Conservation (phyloP, 805 yeast genomes). For the Yamadazyma laniorum region DNA sequence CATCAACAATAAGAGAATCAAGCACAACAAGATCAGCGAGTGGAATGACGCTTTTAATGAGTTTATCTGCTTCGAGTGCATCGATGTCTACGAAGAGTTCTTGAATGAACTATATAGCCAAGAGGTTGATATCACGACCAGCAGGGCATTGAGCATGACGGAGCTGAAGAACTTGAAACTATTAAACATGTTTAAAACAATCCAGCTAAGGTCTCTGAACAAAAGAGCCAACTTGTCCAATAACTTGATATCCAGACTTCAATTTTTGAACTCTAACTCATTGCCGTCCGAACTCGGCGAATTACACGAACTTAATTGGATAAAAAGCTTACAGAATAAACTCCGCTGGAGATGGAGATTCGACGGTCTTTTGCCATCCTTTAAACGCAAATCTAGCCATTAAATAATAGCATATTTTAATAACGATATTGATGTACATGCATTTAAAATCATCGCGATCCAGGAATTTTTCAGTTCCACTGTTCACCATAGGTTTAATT, state of each 20-base stretch:
- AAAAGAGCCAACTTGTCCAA: constrained; percentile 12
- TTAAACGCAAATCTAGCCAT: background rate
- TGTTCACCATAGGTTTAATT: too few relatives aligned
- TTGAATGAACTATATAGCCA: constrained; percentile 34
- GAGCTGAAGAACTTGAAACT: constrained; percentile 16
- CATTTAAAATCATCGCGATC: too few relatives aligned
- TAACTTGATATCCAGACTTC: constrained; percentile 16
- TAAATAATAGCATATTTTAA: background rate
- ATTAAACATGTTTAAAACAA: constrained; percentile 13
- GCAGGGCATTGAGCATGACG: background rate
- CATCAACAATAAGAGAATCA: constrained; percentile 17
- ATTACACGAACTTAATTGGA: constrained; percentile 14
- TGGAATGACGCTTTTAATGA: constrained; percentile 36
- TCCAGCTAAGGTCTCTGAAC: constrained; percentile 13
- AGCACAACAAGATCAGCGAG: constrained; percentile 3
- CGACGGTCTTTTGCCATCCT: constrained; percentile 20
- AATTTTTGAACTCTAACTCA: constrained; percentile 9
- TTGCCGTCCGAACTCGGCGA: constrained; percentile 2
- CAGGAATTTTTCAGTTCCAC: background rate
- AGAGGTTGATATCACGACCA: background rate
- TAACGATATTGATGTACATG: background rate
- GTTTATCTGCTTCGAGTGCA: constrained; percentile 62
- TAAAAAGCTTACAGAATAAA: constrained; percentile 17
- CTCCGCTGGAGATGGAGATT: constrained; percentile 24
- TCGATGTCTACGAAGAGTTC: constrained; percentile 53